Evolutionary conservation across 345 rosid species (phyloP), one percentile per base, ranked within the genome.

Genomic region (Boechera retrofracta): DNA sequence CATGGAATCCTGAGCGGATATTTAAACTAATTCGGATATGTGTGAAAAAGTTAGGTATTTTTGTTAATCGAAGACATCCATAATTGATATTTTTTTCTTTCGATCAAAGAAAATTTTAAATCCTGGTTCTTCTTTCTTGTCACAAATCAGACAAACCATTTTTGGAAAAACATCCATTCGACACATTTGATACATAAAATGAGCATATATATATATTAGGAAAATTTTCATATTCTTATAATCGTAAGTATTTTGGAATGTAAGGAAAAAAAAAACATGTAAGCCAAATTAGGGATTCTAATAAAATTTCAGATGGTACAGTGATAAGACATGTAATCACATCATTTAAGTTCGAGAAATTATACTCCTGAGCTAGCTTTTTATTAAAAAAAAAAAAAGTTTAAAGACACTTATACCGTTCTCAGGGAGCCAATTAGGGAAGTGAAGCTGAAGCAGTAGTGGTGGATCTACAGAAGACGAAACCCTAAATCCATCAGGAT

Each of bases 371-470:
- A 24, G 5, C 36, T 4, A 8, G 5, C 31, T 39, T 15, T 9
- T 15, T 26, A 7, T 28, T n/a, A 0, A n/a, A 47, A n/a, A n/a
- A 6, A 12, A 28, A 59, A 13, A 68, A 33, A 3, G 42, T 32
- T 44, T 44, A 44, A 32, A 26, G 32, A 72, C 3, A 18, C 83
- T 82, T 83, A 91, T 83, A 91, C 97, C 39, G 66, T 80, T 82
- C 54, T 83, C 82, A 10, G 86, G 16, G 51, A 89, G 92, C 96
- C 98, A 90, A 52, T 41, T 69, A 55, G 92, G 97, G 71, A 88
- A 84, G 53, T 82, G 89, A 83, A 85, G 82, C 73, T 83, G 88
- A 67, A 94, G 98, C 83, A 88, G 86, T 75, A 89, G 45, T 5
- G 92, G 86, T 47, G 83, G 86, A 77, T 86, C 93, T 24, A 77